Percentiles rank a stretch among this genome's conserved stretches.
Evolutionary conservation across 441 rosid genomes (phyloP).

Genomic region (Capsella rubella): DNA sequence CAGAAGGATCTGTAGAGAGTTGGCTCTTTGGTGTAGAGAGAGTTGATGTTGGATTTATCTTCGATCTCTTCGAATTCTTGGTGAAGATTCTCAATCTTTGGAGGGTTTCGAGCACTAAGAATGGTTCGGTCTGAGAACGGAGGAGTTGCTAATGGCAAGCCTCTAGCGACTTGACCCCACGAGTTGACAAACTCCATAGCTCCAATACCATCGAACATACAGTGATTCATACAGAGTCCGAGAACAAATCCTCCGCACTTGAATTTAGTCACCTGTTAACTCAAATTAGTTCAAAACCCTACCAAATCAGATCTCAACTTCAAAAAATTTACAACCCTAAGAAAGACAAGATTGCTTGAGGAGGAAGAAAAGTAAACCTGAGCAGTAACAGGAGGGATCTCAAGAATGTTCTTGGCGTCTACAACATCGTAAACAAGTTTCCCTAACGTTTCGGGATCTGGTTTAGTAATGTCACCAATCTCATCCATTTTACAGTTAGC

Average conservation of each 20-base stretch:
- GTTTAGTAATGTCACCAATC: slow-evolving; percentile 83
- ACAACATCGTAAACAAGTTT: slow-evolving; percentile 83
- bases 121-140: slow-evolving; percentile 73
- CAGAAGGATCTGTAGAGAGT: slow-evolving; percentile 73
- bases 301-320: slow-evolving; percentile 5
- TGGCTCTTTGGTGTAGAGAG: slow-evolving; percentile 60
- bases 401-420: slow-evolving; percentile 78
- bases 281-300: background rate
- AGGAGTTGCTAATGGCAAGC: slow-evolving; percentile 64
- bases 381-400: slow-evolving; percentile 84
- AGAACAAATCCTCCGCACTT: slow-evolving; percentile 88
- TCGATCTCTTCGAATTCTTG: slow-evolving; percentile 84
- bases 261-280: slow-evolving; percentile 72
- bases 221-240: slow-evolving; percentile 83
- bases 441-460: slow-evolving; percentile 76
- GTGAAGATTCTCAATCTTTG: slow-evolving; percentile 62
- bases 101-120: slow-evolving; percentile 66
- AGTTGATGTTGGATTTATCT: slow-evolving; percentile 58
- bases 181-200: slow-evolving; percentile 95
- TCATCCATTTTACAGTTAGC: slow-evolving; percentile 72
- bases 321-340: slow-evolving; percentile 1
- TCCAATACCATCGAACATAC: slow-evolving; percentile 88
- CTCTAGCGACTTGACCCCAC: slow-evolving; percentile 93
- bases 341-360: slow-evolving; percentile 13
- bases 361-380: slow-evolving; percentile 60